Conservation (phyloP, 2,329 filamentous ascomycete species). For the Ramularia collo-cygni region DNA sequence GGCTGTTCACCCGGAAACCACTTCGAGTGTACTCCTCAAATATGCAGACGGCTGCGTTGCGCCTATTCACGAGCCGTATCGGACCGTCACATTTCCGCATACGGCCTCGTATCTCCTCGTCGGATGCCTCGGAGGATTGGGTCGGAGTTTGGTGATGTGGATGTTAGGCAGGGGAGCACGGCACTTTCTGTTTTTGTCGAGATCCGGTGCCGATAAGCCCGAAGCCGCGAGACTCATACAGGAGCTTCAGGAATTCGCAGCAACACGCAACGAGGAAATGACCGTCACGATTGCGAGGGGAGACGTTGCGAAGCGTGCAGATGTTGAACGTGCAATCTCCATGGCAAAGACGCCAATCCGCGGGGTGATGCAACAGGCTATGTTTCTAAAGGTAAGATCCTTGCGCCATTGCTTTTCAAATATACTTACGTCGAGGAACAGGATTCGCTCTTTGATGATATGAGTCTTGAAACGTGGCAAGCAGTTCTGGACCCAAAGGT, state of each 20-base stretch:
- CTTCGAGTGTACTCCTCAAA: no score
- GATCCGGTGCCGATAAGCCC: conserved; percentile 4
- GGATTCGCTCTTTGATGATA: conserved; percentile 5
- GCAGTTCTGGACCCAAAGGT: conserved; percentile 5
- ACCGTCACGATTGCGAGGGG: background rate
- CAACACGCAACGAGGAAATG: conserved; percentile 3
- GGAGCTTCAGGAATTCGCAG: conserved; percentile 5
- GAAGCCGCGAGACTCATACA: conserved; percentile 3
- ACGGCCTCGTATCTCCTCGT: conserved; percentile 17
- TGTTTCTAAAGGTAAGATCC: no score
- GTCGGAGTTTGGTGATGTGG: conserved; percentile 12
- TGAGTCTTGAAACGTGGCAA: conserved; percentile 7
- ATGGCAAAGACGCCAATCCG: background rate
- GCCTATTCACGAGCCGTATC: no score
- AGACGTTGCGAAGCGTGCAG: conserved; percentile 1
- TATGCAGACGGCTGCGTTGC: no score
- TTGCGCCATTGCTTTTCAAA: no score
- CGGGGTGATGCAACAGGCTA: conserved; percentile 9
- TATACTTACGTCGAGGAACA: no score
- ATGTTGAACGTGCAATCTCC: conserved; percentile 1
- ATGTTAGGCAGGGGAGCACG: conserved; percentile 16
- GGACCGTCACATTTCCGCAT: no score
- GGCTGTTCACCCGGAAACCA: no score
- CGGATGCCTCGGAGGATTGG: conserved; percentile 23
- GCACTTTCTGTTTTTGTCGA: conserved; percentile 13